Percentiles rank a stretch among this genome's conserved stretches.
phyloP scores from a whole-genome alignment of 441 rosid species.

The Manihot esculenta region DNA sequence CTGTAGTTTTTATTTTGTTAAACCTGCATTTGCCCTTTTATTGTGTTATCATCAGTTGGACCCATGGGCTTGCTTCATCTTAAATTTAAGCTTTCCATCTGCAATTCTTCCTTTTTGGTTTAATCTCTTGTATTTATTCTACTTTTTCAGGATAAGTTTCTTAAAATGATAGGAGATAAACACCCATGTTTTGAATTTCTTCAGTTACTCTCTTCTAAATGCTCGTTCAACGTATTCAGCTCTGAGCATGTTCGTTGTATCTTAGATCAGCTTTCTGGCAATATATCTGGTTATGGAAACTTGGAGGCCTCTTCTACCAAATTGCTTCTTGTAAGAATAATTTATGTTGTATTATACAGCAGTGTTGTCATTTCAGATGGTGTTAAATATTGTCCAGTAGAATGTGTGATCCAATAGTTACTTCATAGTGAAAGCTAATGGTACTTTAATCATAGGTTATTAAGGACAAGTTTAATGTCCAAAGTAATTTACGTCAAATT shows the following conservation, averaged over 20 bases:
- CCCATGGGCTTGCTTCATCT: conserved; percentile 18
- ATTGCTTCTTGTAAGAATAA: conserved; percentile 75
- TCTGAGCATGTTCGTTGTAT: conserved; percentile 64
- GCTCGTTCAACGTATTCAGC: conserved; percentile 69
- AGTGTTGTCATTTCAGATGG: neutral
- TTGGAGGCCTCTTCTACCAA: conserved; percentile 54
- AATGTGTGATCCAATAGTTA: conserved; percentile 14
- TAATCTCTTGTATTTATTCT: conserved; percentile 13
- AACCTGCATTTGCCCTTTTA: neutral
- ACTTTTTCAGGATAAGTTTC: conserved; percentile 67
- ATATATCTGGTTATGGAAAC: conserved; percentile 34
- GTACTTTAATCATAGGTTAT: neutral
- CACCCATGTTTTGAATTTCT: conserved; percentile 74
- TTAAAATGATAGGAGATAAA: conserved; percentile 62
- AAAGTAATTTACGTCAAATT: neutral
- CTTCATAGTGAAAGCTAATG: conserved; percentile 2
- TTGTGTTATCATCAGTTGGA: conserved; percentile 5
- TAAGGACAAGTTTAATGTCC: neutral
- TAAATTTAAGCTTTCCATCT: neutral
- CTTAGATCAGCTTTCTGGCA: conserved; percentile 52
- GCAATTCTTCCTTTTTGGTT: conserved; percentile 3
- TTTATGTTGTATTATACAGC: conserved; percentile 2
- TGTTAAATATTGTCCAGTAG: neutral
- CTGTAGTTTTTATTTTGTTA: neutral
- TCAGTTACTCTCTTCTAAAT: conserved; percentile 59